Evolutionary conservation across 148 eudicot genomes (phyloP), one percentile per base, ranked within the genome.

Genomic region (Rhododendron ferrugineum): DNA sequence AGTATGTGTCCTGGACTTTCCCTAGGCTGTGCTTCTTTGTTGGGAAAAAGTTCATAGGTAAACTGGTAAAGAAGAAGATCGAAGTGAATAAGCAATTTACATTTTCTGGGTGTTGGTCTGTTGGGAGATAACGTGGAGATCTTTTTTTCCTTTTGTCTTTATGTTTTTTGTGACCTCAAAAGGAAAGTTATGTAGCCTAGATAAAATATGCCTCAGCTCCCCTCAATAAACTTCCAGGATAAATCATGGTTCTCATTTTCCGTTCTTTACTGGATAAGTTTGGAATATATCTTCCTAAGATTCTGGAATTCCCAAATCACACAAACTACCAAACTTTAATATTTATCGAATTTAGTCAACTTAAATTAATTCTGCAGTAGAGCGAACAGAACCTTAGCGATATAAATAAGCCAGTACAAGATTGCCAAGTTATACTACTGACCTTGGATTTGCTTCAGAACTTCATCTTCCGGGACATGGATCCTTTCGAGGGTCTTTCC

Each of bases 361-460:
- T 15, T 54, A 20, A 0, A 3, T 13, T 13, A n/a, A n/a, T 58
- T 18, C 70, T 64, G 70, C 11, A 64, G 72, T 64, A 4, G 18
- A n/a, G 26, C 72, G 11, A 64, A 23, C 72, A 58, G 64, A 64
- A 30, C 30, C 70, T 15, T 4, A 42, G 26, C 6, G 30, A 81
- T 47, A 50, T 32, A 49, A n/a, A 77, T 20, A 26, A 13, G 16
- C 20, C 32, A 34, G 16, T 4, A 22, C 64, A 34, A 34, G 36
- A 34, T 34, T 34, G 36, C 36, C 36, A 34, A 34, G 36, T 34
- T 34, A 34, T 34, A 79, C 78, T 34, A 79, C 78, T 73, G 30
- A 89, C 91, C 91, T 87, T 87, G 84, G 42, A 90, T 87, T 28
- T 89, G 85, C 85, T 85, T 89, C n/a, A 92, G 84, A 76, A 92